Evolutionary conservation across 2,329 filamentous ascomycete genomes (phyloP), one percentile per base, ranked within the genome.

Genomic region (Dactylellina drechsleri): DNA sequence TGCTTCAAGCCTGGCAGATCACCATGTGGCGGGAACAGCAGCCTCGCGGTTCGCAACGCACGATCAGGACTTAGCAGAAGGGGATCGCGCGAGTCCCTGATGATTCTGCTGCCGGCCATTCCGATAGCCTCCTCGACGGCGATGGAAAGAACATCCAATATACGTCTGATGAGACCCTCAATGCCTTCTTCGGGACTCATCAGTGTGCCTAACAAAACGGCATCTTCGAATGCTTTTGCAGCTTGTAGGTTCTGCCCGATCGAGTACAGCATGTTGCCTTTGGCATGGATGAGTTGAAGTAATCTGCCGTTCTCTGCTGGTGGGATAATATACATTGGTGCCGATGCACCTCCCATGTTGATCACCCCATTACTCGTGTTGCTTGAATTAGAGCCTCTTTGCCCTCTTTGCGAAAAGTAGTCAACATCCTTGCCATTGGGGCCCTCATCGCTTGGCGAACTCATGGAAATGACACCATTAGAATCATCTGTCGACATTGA

Each of bases 211-310:
- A 99, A 94, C 62, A 97, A 83, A 2, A 99, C 92, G 0, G 93
- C 94, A 81, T 97, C 93, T 81, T 99, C 95, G 79, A 99, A 99
- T 2, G 95, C 92, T 78, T 89, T 88, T 0, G 94, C 93, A 49
- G 95, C 95, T 47, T 86, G 88, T 45, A 86, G 85, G 77, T 95
- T 91, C 77, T 97, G 90, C 53, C 94, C 94, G 31, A 96, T 84
- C 26, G 92, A 89, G 82, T 99, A 99, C 1, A 98, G 85, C 90
- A 98, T 96, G 77, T 98, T 98, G n/a, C 94, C 95, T 82, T 98
- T 99, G 18, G 94, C 93, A 82, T 99, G 95, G 47, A 98, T 89
- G 15, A 99, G 86, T n/a, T 93, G 91, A 52, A 99, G 86, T 79
- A 99, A 92, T 73, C 95, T 88, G 7, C 94, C 95, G 80, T 97